phyloP scores from a whole-genome alignment of 129 eudicot genomes.

The Dittrichia graveolens region DNA sequence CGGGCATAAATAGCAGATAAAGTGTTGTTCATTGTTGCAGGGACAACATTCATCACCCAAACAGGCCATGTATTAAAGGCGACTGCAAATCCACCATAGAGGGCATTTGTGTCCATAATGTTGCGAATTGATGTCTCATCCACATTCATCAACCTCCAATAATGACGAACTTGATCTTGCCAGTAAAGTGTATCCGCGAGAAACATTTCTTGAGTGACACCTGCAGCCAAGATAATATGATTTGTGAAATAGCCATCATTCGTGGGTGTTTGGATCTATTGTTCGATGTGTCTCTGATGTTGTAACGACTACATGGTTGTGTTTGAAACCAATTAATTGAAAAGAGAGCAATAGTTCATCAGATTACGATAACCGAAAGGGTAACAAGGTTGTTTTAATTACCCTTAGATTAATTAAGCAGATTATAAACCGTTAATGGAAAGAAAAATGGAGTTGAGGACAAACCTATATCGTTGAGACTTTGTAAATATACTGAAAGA shows the following conservation, averaged over 20 bases:
- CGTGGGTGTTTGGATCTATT: conserved; percentile 1
- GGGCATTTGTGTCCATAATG: conserved; percentile 96
- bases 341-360: too few relatives aligned
- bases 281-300: not conserved
- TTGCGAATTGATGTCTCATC: conserved; percentile 80
- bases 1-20: conserved; percentile 77
- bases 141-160: conserved; percentile 89
- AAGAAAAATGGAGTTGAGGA: not conserved
- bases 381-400: too few relatives aligned
- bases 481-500: conserved; percentile 66
- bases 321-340: too few relatives aligned
- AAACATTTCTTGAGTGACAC: conserved; percentile 67
- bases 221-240: conserved; percentile 37
- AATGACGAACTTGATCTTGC: conserved; percentile 96
- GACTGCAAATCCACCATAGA: conserved; percentile 92
- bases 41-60: conserved; percentile 98
- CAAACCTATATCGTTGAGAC: conserved; percentile 71
- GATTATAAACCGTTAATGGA: too few relatives aligned
- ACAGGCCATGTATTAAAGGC: conserved; percentile 89
- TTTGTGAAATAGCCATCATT: too few relatives aligned
- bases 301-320: too few relatives aligned
- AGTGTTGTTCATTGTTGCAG: conserved; percentile 61
- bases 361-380: too few relatives aligned
- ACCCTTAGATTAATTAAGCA: not conserved
- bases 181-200: conserved; percentile 71